These are phyloP conservation scores for Musa acuminata DNA, from an alignment of 176 grass and related monocot species.

Conservation along the genomic window DNA sequence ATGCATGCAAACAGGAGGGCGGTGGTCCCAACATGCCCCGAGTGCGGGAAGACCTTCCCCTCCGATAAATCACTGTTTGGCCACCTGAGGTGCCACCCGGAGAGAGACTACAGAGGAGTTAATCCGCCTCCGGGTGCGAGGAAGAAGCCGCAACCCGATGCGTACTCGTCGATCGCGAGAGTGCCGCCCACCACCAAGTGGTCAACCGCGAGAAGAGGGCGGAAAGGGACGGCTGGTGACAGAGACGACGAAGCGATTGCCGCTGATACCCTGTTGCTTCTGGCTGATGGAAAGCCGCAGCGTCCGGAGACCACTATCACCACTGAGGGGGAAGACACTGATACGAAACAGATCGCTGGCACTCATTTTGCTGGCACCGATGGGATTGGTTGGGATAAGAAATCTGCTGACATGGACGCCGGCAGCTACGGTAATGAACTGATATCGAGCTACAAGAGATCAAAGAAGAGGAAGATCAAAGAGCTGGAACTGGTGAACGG, in stretches of 20 bases:
- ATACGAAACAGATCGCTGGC: background rate
- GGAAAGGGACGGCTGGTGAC: background rate
- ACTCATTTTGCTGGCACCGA: background rate
- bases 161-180: background rate
- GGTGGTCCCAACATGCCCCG: background rate
- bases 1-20: background rate
- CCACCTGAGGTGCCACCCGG: slow-evolving; percentile 13
- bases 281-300: background rate
- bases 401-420: too few relatives aligned
- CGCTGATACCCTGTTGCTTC: background rate
- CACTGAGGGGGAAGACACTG: background rate
- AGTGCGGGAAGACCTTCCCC: slow-evolving; percentile 4
- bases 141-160: background rate
- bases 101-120: background rate
- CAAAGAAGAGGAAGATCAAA: background rate
- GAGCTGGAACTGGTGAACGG: background rate
- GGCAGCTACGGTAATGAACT: background rate
- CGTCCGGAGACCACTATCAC: background rate
- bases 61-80: slow-evolving; percentile 5
- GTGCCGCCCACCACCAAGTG: background rate
- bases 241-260: background rate
- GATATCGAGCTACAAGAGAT: background rate
- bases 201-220: background rate
- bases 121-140: background rate
- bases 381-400: background rate